Evolutionary conservation across 78 protist genomes (phyloP).

Genomic region (Monocercomonoides exilis): DNA sequence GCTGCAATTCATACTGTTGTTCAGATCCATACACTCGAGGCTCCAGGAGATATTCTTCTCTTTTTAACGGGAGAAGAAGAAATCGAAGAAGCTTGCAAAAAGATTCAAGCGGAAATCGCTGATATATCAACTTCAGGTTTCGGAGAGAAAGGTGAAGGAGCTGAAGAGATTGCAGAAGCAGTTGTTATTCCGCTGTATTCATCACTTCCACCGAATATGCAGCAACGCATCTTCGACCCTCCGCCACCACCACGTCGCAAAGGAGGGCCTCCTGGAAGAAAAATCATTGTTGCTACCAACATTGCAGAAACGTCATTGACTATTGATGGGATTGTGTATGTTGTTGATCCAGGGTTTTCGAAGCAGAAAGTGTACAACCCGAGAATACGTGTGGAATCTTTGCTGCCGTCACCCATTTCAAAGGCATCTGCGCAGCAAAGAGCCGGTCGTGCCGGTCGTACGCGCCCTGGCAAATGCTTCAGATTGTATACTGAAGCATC

Average conservation of each 20-base stretch:
- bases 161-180: slow-evolving; percentile 8
- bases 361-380: slow-evolving; percentile 97
- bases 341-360: slow-evolving; percentile 96
- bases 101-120: slow-evolving; percentile 62
- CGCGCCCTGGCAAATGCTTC: slow-evolving; percentile 90
- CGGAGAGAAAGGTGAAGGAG: neutral
- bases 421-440: slow-evolving; percentile 96
- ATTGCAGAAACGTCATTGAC: slow-evolving; percentile 99
- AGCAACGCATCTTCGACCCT: slow-evolving; percentile 69
- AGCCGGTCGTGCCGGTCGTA: slow-evolving; percentile 99
- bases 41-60: slow-evolving; percentile 86
- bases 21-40: slow-evolving; percentile 70
- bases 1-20: slow-evolving; percentile 84
- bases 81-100: slow-evolving; percentile 49
- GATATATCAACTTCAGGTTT: slow-evolving; percentile 36
- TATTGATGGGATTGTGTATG: slow-evolving; percentile 98
- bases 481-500: slow-evolving; percentile 79
- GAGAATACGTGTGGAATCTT: slow-evolving; percentile 90
- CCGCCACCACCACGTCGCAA: slow-evolving; percentile 38
- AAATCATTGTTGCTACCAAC: slow-evolving; percentile 91
- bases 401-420: slow-evolving; percentile 90
- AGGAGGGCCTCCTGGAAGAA: slow-evolving; percentile 61
- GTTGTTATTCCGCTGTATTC: slow-evolving; percentile 83
- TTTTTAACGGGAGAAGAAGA: slow-evolving; percentile 92
- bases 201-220: slow-evolving; percentile 82